A percentile compares a stretch with the other conserved stretches of the same genome.
Evolutionary conservation across 2,329 filamentous ascomycete species (phyloP).

Genomic region (Claviceps sp.): DNA sequence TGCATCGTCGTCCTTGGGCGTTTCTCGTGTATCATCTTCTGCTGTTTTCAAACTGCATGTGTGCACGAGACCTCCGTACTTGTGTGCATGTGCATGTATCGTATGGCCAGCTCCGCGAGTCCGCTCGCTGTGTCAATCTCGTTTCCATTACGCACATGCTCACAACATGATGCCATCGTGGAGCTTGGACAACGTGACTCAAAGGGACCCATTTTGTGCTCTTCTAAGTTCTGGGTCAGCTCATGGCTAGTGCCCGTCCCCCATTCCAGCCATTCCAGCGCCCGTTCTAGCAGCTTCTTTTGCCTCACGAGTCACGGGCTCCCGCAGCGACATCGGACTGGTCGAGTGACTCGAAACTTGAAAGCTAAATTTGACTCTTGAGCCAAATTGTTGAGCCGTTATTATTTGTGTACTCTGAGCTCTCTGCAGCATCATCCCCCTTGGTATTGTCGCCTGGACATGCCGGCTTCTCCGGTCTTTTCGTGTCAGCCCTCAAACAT

Average conservation of each 20-base stretch:
- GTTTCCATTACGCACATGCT: not conserved
- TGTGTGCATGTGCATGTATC: not conserved
- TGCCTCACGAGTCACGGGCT: not conserved
- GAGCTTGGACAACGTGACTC: constrained; percentile 5
- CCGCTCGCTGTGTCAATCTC: not conserved
- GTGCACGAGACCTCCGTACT: not conserved
- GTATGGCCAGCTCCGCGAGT: not conserved
- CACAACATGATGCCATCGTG: constrained; percentile 7
- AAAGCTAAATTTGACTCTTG: not conserved
- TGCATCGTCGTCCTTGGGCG: not conserved
- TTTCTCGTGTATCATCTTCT: not conserved
- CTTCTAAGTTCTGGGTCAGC: not conserved
- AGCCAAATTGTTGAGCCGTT: not conserved
- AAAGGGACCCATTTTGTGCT: not conserved
- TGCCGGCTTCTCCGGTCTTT: too few species aligned
- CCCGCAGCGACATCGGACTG: not conserved
- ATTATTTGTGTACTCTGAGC: not conserved
- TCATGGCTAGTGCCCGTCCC: not conserved
- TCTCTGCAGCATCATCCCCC: not conserved
- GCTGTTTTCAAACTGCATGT: not conserved
- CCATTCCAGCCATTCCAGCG: not conserved
- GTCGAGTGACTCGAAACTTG: not conserved
- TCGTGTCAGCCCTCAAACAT: too few species aligned
- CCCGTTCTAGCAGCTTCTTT: not conserved
- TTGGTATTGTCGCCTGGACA: not conserved